Base-by-base conservation (phyloP, 2,329 filamentous ascomycete species). In the Colletotrichum sp. region DNA sequence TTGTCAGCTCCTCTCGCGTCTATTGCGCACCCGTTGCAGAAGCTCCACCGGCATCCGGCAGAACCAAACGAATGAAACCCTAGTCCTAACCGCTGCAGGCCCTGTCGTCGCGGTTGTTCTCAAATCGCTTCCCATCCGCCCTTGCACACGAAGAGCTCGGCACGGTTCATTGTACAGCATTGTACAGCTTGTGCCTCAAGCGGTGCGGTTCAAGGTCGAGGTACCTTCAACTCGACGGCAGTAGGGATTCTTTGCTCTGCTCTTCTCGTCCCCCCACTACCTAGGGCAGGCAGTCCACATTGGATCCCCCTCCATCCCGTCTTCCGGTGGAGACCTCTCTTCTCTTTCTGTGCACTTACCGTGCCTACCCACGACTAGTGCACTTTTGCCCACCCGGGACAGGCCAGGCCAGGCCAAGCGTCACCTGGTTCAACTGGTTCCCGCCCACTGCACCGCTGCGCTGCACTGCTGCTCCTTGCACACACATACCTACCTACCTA, bases 31-130 rank as follows among this genome's bases (percentile, higher is more conserved):
- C 52, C 48, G 66, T 70, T 61, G 62, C 52, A n/a, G 43, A 52
- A 73, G 64, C 75, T 74, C 77, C 70, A 77, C 76, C 58, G 58
- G 34, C 58, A 61, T 76, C 79, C 77, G 78, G 76, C 73, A 81
- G 77, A 81, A 78, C 79, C 64, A 80, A 78, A 78, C 84, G 83
- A 86, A 85, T 85, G 82, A 85, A 81, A 85, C 82, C 83, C 82
- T 82, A 77, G 82, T 84, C 82, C 79, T 85, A 85, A 82, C 84
- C 84, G 84, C 84, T 84, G 80, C 71, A 73, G 78, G 75, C 77
- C 78, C 78, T 75, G 61, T 71, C 60, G 39, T 68, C 64, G 68
- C 61, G 61, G 60, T 74, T 74, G 56, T 74, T 48, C 48, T 68
- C 32, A 56, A 62, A 55, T 72, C 56, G 66, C 68, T 81, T 81